Percentiles rank a stretch among this genome's conserved stretches.
These are phyloP conservation scores for Agrostemma githago DNA, from an alignment of 148 eudicot species.

Conservation along the genomic window DNA sequence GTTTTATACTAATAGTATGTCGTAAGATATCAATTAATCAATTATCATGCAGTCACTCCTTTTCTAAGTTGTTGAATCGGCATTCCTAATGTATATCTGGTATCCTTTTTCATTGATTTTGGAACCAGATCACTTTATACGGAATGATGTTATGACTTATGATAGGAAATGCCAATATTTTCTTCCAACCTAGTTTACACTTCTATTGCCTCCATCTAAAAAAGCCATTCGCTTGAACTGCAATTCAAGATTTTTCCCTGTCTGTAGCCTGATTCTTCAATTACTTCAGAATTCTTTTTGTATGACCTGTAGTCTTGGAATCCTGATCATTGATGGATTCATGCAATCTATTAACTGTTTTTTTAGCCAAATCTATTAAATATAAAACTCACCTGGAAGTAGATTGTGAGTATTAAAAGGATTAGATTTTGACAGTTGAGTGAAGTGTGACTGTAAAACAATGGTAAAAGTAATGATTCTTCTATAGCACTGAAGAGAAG, in stretches of 20 bases:
- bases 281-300: neutral
- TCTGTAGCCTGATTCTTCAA: neutral
- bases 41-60: neutral
- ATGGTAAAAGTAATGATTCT: neutral
- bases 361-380: neutral
- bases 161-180: neutral
- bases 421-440: constrained; percentile 3
- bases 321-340: neutral
- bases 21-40: neutral
- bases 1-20: neutral
- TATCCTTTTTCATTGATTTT: neutral
- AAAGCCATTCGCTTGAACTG: neutral
- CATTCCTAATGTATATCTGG: neutral
- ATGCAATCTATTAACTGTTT: neutral
- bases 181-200: neutral
- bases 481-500: neutral
- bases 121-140: neutral
- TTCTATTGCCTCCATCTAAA: neutral
- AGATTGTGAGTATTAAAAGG: neutral
- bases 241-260: neutral
- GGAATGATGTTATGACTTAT: neutral
- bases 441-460: neutral
- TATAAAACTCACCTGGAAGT: neutral
- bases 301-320: neutral
- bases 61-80: neutral